Percentiles rank a stretch among this genome's conserved stretches.
phyloP scores from a whole-genome alignment of 805 yeast species.

The Saturnispora sanitii region DNA sequence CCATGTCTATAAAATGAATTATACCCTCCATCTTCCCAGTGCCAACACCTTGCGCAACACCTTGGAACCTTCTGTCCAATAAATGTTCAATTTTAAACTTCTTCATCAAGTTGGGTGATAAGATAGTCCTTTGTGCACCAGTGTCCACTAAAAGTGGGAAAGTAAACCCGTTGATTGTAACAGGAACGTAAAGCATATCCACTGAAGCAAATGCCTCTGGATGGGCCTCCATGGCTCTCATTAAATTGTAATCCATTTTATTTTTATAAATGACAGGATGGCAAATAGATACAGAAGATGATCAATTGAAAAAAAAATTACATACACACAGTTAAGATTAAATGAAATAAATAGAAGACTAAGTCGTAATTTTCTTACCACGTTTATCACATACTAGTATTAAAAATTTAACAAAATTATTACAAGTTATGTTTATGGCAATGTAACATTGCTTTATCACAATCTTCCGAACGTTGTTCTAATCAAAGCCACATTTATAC shows the following conservation, averaged over 20 bases:
- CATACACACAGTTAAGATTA: too few species aligned
- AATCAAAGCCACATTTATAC: too few species aligned
- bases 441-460: too few species aligned
- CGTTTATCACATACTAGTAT: too few species aligned
- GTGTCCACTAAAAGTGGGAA: constrained; percentile 93
- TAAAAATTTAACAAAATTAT: too few species aligned
- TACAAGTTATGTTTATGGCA: too few species aligned
- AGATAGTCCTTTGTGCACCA: constrained; percentile 87
- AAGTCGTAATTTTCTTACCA: too few species aligned
- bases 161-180: constrained; percentile 68
- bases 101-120: constrained; percentile 70
- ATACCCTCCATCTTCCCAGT: constrained; percentile 67
- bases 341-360: too few species aligned
- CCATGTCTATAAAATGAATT: constrained; percentile 81
- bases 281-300: background rate
- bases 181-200: constrained; percentile 70
- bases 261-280: constrained; percentile 20
- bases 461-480: too few species aligned
- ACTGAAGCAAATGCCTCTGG: constrained; percentile 87
- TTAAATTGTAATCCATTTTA: constrained; percentile 71
- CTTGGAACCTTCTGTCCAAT: constrained; percentile 70
- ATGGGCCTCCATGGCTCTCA: constrained; percentile 71
- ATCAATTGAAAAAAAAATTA: too few species aligned
- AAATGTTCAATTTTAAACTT: constrained; percentile 57
- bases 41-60: constrained; percentile 90